Base-by-base conservation (phyloP, 495 filamentous ascomycete species). In the Aspergillus asperescens region DNA sequence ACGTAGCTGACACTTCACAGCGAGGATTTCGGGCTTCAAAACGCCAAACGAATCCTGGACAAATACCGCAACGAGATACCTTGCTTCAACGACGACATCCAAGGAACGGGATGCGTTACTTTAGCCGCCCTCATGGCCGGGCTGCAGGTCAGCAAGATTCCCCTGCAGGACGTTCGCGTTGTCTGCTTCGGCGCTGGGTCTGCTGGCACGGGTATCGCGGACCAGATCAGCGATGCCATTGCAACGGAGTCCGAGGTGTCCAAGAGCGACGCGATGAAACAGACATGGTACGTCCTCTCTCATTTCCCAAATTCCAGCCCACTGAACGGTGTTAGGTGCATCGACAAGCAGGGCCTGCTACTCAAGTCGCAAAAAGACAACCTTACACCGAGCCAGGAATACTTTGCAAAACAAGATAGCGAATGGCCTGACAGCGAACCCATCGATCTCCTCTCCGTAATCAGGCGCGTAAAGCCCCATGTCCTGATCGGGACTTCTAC, bases 61-160 rank as follows among this genome's bases (percentile, higher is more conserved):
- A 82, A 78, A 28, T 94, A 89, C 57, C 74, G 81, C 5, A 71
- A 82, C 0, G 53, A 85, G 18, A 82, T 94, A 5, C 74, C 90
- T 0, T 95, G 89, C 64, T 93, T 95, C 75, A 95, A 95, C 54
- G 90, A 95, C 47, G 90, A 95, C 67, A 57, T 95, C 1, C 90
- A 95, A 63, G 90, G 90, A 2, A 95, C 90, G 1, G 90, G 90
- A 0, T 88, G 86, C 29, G 88, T 95, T 2, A 94, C 90, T 0
- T 72, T 95, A 4, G 90, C 89, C 0, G 89, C 85, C 0, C 84
- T 95, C 52, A 80, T 87, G 67, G 79, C 87, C 1, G 88, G 76
- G 2, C 67, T 89, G 10, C 78, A 88, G 47, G 81, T 94, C 15
- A 81, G 78, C 46, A 77, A 85, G 5, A 64, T 85, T 44, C 80